Base-by-base conservation (phyloP, 176 grass and related monocot species). In the Juncus effusus region DNA sequence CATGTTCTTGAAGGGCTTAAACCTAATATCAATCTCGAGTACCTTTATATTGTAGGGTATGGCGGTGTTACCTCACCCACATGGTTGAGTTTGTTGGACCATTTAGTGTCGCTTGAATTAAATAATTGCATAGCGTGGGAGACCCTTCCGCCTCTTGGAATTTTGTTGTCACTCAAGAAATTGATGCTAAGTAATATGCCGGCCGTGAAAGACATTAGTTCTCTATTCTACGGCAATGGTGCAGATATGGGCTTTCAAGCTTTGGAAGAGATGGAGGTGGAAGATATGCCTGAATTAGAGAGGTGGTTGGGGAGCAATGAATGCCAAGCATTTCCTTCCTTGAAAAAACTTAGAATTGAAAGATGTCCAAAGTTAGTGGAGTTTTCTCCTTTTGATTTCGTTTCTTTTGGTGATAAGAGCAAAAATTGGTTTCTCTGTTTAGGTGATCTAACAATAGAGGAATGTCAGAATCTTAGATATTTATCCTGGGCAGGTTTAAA, bases 1-100 rank as follows among this genome's bases (percentile, higher is more conserved):
- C 38, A 67, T 0, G 80, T 87, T 9, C 38, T 85, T 15, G 65
- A 80, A 9, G 60, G 36, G 35, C 83, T 80, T 60, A 28, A 77
- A 16, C 79, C 84, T 61, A 3, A 81, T 64, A 2, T 0, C 1
- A 52, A 68, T 3, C 36, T 81, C 4, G 79, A 62, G 59, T 11
- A 72, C 64, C 80, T 88, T 3, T 7, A 52, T 3, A 53, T 85
- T 2, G 40, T 3, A 5, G 54, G 65, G 2, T 85, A 77, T 16
- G 10, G 16, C 2, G 54, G 65, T 50, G 36, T 10, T 37, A 65
- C 6, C 8, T 67, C 28, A 14, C 62, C 83, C 52, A 42, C 10
- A 9, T 77, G 85, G 80, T 39, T 84, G 57, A n/a, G 2, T 40
- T 62, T 60, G 56, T 11, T 57, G 15, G 36, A 44, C 3, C 40